Base-by-base conservation (phyloP, 352 stramenopile species). In the Synura sp. region DNA sequence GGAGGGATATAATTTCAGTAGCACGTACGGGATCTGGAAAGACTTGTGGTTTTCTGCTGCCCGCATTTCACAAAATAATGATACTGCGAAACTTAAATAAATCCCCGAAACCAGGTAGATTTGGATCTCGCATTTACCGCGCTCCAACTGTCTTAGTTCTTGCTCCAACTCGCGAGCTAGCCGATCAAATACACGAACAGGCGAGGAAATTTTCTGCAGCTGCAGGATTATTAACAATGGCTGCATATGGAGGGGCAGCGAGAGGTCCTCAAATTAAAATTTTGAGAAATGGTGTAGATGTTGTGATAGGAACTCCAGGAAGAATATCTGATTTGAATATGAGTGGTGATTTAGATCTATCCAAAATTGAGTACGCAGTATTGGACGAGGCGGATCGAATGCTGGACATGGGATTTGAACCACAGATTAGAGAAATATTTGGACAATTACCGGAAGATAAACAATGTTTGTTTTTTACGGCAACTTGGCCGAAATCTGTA, bases 401-500 rank as follows among this genome's bases (percentile, higher is more conserved):
- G 74, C 69, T 94, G 4, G 88, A 93, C 82, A 92, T 92, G 87
- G 87, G 90, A 31, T 94, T 94, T 80, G 90, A 94, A 81, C 89
- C 88, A 27, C 89, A 94, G 82, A 86, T 95, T 38, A 83, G 89
- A 95, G 85, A 76, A 0, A 84, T 92, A 98, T 71, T 94, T 87
- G 53, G 94, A 98, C 84, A 99, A 99, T 80, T 91, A 94, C 12
- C 95, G 94, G 1, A 22, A 7, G 92, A 99, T 84, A 89, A 95
- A 79, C 96, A 99, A 86, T 98, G 96, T 59, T 88, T 99, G 15
- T 98, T 99, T 93, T 99, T 94, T 92, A 82, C 87, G 15, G 96
- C 96, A 29, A 99, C 96, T 12, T 99, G 95, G 95, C 95, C 96
- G 4, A 97, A 98, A 84, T 94, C 98, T 81, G 95, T 99, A 57